Evolutionary conservation across 768 basidiomycete species (phyloP), one percentile per base, ranked within the genome.

Genomic region (Phaeotremella fagi): DNA sequence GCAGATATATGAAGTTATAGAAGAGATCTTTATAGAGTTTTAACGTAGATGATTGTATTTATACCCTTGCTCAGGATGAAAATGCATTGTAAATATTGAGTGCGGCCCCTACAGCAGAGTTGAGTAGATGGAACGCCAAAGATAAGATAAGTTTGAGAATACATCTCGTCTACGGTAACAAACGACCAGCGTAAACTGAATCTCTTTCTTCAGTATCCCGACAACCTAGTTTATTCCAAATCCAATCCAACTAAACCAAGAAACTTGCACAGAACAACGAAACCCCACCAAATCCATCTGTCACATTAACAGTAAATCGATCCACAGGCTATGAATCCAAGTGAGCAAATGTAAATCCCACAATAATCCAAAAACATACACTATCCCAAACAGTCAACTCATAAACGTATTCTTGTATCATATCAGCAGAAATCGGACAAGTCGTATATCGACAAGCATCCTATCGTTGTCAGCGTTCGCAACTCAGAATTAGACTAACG

Each of bases 401-500:
- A 31, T 60, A 60, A 18, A 45, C 55, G 38, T 60, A 60, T 4
- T 25, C 37, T 1, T 15, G 35, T 25, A 24, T 25, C 22, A 31
- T 25, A 22, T 37, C 38, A 4, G 37, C 37, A 2, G 16, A 16
- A 23, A 59, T 41, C 1, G 57, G 59, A 44, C 59, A 60, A 18
- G 53, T 7, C 25, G 59, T 60, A 45, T 60, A 60, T 31, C 18
- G 12, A 36, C 59, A 60, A 18, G 31, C 59, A 42, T 55, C 50
- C 59, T 60, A 22, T 20, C 26, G 46, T 12, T 28, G 36, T 9
- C 23, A 46, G 20, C 12, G 12, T 22, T 14, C 18, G 33, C 11
- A 35, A 6, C 22, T 20, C 20, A 41, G 38, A 22, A 22, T 41
- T 11, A 16, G 31, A 41, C 38, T 41, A 11, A 41, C 38, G 22